These are phyloP conservation scores for Backusella psychrophila DNA, from an alignment of 192 early-diverging fungal genomes.

Conservation along the genomic window DNA sequence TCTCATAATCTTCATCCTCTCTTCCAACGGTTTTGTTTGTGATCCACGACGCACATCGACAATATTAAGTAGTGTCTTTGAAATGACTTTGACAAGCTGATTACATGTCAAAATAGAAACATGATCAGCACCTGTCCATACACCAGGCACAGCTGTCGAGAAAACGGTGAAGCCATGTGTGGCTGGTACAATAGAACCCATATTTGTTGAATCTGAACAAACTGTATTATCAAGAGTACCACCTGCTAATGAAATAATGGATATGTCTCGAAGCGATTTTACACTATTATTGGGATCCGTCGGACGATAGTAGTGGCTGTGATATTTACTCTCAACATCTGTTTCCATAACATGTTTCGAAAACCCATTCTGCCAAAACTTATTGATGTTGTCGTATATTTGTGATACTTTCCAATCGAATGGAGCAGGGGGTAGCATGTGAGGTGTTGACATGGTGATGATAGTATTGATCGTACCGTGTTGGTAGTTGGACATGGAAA, in stretches of 20 bases:
- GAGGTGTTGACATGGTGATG: conserved; percentile 87
- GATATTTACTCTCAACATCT: conserved; percentile 5
- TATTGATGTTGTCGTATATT: conserved; percentile 69
- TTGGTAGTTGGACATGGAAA: conserved; percentile 67
- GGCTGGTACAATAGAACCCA: conserved; percentile 61
- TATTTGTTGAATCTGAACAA: conserved; percentile 76
- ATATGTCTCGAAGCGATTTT: conserved; percentile 49
- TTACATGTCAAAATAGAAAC: conserved; percentile 88
- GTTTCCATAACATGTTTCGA: conserved; percentile 5
- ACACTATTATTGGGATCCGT: not conserved
- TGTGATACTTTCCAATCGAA: conserved; percentile 62
- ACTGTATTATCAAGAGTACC: conserved; percentile 86
- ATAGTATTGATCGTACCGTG: conserved; percentile 77
- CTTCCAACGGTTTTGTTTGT: conserved; percentile 56
- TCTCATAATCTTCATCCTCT: conserved; percentile 67
- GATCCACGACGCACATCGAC: conserved; percentile 58
- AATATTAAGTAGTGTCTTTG: conserved; percentile 54
- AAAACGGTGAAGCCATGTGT: conserved; percentile 78
- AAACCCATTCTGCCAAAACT: conserved; percentile 63
- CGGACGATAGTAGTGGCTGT: not conserved
- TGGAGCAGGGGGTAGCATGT: conserved; percentile 74
- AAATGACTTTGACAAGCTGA: conserved; percentile 75
- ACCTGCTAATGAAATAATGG: conserved; percentile 85
- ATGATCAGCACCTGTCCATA: conserved; percentile 89
- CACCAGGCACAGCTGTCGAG: conserved; percentile 73